phyloP scores from a whole-genome alignment of 352 stramenopile genomes.

The Pythium apleroticum region DNA sequence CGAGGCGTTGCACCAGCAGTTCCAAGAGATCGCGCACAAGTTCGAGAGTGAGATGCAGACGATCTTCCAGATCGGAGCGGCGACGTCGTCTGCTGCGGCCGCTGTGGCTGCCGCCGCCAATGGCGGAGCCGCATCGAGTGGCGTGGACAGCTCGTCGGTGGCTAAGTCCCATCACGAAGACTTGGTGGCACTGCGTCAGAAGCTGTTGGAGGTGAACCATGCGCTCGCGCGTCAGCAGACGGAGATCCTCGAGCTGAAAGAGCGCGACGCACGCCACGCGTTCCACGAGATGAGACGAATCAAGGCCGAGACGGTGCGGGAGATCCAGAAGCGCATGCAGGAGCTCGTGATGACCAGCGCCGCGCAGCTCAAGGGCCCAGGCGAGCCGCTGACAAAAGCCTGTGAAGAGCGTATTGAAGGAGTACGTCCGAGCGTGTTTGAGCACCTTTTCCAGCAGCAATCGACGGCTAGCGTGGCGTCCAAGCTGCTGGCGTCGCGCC shows the following conservation, averaged over 20 bases:
- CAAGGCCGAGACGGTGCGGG: slow-evolving; percentile 57
- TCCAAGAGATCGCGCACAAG: slow-evolving; percentile 55
- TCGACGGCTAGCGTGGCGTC: slow-evolving; percentile 34
- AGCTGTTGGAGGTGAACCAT: slow-evolving; percentile 69
- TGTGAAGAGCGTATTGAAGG: slow-evolving; percentile 67
- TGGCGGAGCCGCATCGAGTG: not conserved
- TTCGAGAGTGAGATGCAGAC: slow-evolving; percentile 58
- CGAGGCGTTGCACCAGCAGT: slow-evolving; percentile 37
- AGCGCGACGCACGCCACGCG: slow-evolving; percentile 60
- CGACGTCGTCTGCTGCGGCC: slow-evolving; percentile 16
- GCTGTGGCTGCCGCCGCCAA: slow-evolving; percentile 18
- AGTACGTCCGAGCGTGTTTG: slow-evolving; percentile 60
- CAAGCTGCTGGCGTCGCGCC: slow-evolving; percentile 17
- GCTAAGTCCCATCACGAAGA: slow-evolving; percentile 41
- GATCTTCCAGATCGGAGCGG: slow-evolving; percentile 35
- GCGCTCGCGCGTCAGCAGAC: slow-evolving; percentile 59
- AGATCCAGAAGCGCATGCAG: slow-evolving; percentile 65
- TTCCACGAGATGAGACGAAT: slow-evolving; percentile 62
- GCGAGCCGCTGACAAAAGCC: slow-evolving; percentile 20
- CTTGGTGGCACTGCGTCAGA: slow-evolving; percentile 52
- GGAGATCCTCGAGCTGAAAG: slow-evolving; percentile 63
- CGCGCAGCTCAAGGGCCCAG: slow-evolving; percentile 11
- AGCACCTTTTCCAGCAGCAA: slow-evolving; percentile 54
- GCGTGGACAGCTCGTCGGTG: slow-evolving; percentile 12
- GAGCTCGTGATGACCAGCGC: slow-evolving; percentile 50